Conservation (phyloP, 2,329 filamentous ascomycete species). For the Neopestalotiopsis sp. region DNA sequence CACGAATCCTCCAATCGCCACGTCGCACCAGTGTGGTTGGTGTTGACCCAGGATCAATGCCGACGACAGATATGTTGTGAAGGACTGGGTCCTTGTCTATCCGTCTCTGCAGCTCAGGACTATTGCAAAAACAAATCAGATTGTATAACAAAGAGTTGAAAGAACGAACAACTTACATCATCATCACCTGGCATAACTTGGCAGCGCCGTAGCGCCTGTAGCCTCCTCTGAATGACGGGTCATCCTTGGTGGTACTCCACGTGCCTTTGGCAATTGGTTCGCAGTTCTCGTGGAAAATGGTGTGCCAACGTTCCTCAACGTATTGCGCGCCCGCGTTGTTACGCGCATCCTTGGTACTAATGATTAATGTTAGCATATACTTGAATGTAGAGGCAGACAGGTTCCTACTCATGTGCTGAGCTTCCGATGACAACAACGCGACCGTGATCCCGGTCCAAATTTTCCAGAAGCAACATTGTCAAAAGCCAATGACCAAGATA, state of each 20-base stretch:
- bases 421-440: slow-evolving; percentile 39
- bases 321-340: slow-evolving; percentile 22
- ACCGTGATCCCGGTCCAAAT: slow-evolving; percentile 39
- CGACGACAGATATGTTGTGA: slow-evolving; percentile 35
- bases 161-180: slow-evolving; percentile 25
- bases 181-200: slow-evolving; percentile 40
- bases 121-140: slow-evolving; percentile 12
- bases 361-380: neutral
- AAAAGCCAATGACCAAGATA: slow-evolving; percentile 40
- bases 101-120: slow-evolving; percentile 36
- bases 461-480: slow-evolving; percentile 39
- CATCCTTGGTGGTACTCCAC: slow-evolving; percentile 30
- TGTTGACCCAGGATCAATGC: slow-evolving; percentile 42
- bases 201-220: slow-evolving; percentile 39
- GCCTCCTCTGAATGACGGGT: slow-evolving; percentile 27
- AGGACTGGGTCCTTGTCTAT: slow-evolving; percentile 34
- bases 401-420: slow-evolving; percentile 36
- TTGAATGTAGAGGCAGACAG: neutral
- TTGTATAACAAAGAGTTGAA: neutral
- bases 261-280: slow-evolving; percentile 33
- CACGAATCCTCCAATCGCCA: slow-evolving; percentile 1
- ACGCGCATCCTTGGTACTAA: neutral
- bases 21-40: slow-evolving; percentile 23
- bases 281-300: slow-evolving; percentile 29
- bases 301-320: slow-evolving; percentile 30